phyloP scores from a whole-genome alignment of 345 rosid genomes.

The Arabis alpina region DNA sequence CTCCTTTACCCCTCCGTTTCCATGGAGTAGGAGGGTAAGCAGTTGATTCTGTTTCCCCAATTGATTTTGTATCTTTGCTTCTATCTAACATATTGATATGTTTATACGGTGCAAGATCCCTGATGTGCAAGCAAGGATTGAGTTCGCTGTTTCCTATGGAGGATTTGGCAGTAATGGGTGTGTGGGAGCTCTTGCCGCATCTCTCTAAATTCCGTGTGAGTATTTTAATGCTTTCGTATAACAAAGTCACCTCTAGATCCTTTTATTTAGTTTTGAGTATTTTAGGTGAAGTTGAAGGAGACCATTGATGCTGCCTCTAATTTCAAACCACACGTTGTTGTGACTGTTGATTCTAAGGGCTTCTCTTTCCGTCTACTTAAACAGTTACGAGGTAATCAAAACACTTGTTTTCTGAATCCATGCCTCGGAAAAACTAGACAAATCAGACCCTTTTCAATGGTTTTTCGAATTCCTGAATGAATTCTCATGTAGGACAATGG shows the following conservation, averaged over 20 bases:
- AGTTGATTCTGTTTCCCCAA: neutral
- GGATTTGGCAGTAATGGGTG: conserved; percentile 91
- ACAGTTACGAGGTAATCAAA: conserved; percentile 64
- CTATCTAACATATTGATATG: conserved; percentile 6
- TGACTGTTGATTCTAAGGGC: conserved; percentile 92
- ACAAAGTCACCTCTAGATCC: neutral
- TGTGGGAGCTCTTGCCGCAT: conserved; percentile 90
- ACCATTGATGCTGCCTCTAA: conserved; percentile 67
- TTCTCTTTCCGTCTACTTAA: conserved; percentile 86
- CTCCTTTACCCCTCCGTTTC: conserved; percentile 71
- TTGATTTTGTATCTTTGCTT: neutral
- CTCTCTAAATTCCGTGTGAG: conserved; percentile 75
- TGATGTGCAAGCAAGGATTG: conserved; percentile 81
- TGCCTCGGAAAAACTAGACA: neutral
- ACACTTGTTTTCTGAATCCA: neutral
- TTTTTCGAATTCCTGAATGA: neutral
- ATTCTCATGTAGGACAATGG: conserved; percentile 49
- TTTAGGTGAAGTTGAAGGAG: conserved; percentile 68
- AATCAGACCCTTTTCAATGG: conserved; percentile 1
- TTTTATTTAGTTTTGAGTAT: conserved; percentile 26
- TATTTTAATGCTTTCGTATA: neutral
- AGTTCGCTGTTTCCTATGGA: conserved; percentile 80
- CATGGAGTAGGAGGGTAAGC: conserved; percentile 95
- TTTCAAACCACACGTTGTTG: conserved; percentile 86
- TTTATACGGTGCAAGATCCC: conserved; percentile 46